Evolutionary conservation across 164 flowering plant species (phyloP), one percentile per base, ranked within the genome.

Genomic region (Macadamia tetraphylla): DNA sequence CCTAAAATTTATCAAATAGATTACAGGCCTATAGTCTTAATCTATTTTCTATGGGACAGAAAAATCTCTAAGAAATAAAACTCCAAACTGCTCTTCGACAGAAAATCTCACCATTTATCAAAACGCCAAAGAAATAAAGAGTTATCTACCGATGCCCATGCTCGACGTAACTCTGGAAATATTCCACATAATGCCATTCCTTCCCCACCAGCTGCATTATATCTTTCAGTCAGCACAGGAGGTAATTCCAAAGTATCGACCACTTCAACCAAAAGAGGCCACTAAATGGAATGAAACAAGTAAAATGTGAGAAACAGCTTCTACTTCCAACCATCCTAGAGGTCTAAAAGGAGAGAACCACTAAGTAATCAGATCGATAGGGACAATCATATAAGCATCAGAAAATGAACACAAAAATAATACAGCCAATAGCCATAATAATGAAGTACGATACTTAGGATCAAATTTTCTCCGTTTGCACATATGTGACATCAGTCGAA

Each of bases 101-200:
- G 62, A 63, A 69, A 70, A 55, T 29, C 87, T 83, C 73, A 90
- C 99, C 98, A 87, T 77, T 89, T 90, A 67, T 95, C 99, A 78
- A 90, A 95, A 63, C 99, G 89, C 99, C 99, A 95, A 30, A 95
- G 88, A 83, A 90, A 95, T 71, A 95, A 76, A 31, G 94, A 86
- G 71, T 89, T 91, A 75, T 95, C 99, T 2, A 95, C 98, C 0
- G 99, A 87, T 62, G 98, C 99, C 99, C 99, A 95, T 52, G 98
- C 99, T 74, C 99, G 80, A 17, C 92, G 88, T 72, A 95, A 90
- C 75, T 95, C 98, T 4, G 99, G 96, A 82, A 95, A 95, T 73
- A 95, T 84, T 65, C 99, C 99, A 83, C 99, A 95, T 60, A 95
- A 76, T 40, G 99, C 97, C 46, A 89, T 90, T 65, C 98, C 99